Base-by-base conservation (phyloP, 1,139 yeast species). In the Suhomyces yuchorum region DNA sequence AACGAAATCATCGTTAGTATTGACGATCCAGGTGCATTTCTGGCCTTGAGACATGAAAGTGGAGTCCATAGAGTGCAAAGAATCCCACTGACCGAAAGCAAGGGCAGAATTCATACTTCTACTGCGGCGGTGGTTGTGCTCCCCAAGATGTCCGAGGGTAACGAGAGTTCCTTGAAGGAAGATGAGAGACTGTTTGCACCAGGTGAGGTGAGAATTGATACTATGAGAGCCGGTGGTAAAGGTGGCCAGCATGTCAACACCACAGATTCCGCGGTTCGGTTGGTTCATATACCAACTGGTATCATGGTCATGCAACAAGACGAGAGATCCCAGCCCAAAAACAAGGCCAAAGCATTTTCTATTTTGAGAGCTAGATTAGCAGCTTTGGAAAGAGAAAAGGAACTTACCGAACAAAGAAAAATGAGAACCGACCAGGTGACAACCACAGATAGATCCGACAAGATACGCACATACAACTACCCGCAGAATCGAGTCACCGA, bases 241-340 rank as follows among this genome's bases (percentile, higher is more conserved):
- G 99, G 99, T 47, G 99, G 99, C 0, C 99, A 93, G 68, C 99
- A 95, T 63, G 99, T 93, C 42, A 93, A 95, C 63, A 93, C 97
- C 17, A 93, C 99, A 0, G 99, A 93, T 64, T 90, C 97, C 1
- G 99, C 99, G 0, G 98, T 93, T 17, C 77, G 99, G 58, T 71
- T 95, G 34, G 91, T 95, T 0, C 99, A 93, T 68, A 75, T 87
- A 17, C 98, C 99, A 2, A 85, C 97, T 0, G 97, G 98, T 3
- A 83, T 90, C 39, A 85, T 83, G 12, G 97, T 93, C 3, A 77
- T 84, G 47, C 96, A 93, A 75, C 99, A 95, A 64, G 97, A 93
- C 62, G 97, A 91, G 61, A 72, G 99, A 53, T 91, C 97, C 0
- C 99, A 93, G 67, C 97, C 95, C 48, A 81, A 85, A 58, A 95